These are phyloP conservation scores for Suillus clintonianus DNA, from an alignment of 768 basidiomycete genomes.

Conservation along the genomic window DNA sequence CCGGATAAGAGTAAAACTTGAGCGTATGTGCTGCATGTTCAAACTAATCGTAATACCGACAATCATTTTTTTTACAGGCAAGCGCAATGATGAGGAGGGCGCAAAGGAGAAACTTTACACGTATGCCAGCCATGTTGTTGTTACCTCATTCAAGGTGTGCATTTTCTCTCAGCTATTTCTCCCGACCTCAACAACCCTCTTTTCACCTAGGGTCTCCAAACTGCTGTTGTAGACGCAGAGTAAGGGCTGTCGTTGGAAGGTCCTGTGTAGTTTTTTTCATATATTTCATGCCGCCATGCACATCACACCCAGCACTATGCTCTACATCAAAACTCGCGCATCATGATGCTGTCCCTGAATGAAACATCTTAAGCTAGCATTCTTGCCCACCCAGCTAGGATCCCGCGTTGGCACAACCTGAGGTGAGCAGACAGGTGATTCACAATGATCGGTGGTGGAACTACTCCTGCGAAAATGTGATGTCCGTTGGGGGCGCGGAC, in stretches of 20 bases:
- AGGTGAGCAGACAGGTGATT: neutral
- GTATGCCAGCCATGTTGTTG: constrained; percentile 81
- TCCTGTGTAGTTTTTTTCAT: constrained; percentile 1
- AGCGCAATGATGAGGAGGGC: constrained; percentile 98
- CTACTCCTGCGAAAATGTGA: neutral
- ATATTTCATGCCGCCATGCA: constrained; percentile 4
- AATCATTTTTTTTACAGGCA: constrained; percentile 53
- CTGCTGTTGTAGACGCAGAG: constrained; percentile 79
- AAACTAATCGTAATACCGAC: constrained; percentile 6
- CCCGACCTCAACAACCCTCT: constrained; percentile 9
- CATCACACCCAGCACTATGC: constrained; percentile 2
- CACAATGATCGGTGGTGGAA: neutral
- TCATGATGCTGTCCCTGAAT: neutral
- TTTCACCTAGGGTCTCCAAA: constrained; percentile 74
- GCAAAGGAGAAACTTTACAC: constrained; percentile 98
- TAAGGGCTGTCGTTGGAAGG: constrained; percentile 33
- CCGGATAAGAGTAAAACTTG: constrained; percentile 89
- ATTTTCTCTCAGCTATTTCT: neutral
- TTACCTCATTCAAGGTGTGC: constrained; percentile 82
- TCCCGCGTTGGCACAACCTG: neutral
- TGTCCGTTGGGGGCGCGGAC: too few relatives aligned
- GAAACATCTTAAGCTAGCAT: neutral
- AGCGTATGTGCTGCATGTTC: constrained; percentile 59
- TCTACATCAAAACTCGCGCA: neutral
- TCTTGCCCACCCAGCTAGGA: neutral